These are phyloP conservation scores for Teunomyces atbi DNA, from an alignment of 805 yeast genomes.

Conservation along the genomic window DNA sequence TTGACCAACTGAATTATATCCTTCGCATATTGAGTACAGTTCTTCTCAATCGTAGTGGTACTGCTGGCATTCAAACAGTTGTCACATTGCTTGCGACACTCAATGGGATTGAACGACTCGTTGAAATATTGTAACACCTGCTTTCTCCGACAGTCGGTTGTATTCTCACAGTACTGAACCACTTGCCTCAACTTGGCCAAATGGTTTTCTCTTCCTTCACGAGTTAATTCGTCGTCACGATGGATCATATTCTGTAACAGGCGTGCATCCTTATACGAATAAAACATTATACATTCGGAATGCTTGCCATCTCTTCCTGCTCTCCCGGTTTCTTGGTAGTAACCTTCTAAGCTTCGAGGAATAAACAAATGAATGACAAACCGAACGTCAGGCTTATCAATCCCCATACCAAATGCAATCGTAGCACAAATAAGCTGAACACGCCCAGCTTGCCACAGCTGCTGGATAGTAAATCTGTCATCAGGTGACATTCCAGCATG, in stretches of 20 bases:
- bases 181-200: slow-evolving; percentile 75
- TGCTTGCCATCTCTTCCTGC: slow-evolving; percentile 94
- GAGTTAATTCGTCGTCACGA: slow-evolving; percentile 66
- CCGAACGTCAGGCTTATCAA: slow-evolving; percentile 93
- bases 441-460: slow-evolving; percentile 72
- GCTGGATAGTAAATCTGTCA: slow-evolving; percentile 70
- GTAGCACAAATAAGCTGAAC: slow-evolving; percentile 91
- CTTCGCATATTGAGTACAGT: slow-evolving; percentile 65
- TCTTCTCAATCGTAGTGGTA: slow-evolving; percentile 49
- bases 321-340: slow-evolving; percentile 97
- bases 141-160: slow-evolving; percentile 83
- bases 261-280: slow-evolving; percentile 76
- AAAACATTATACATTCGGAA: slow-evolving; percentile 82
- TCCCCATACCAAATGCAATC: slow-evolving; percentile 98
- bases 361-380: slow-evolving; percentile 85
- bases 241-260: slow-evolving; percentile 73
- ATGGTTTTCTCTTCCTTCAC: slow-evolving; percentile 70
- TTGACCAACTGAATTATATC: slow-evolving; percentile 60
- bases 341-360: slow-evolving; percentile 91
- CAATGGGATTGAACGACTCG: slow-evolving; percentile 66
- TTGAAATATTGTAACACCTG: slow-evolving; percentile 90
- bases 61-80: slow-evolving; percentile 58
- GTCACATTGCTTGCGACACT: slow-evolving; percentile 78
- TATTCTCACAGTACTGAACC: slow-evolving; percentile 86
- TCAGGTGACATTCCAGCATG: slow-evolving; percentile 94